Conservation (phyloP, 176 grass and related monocot species). For the Luzula sylvatica region DNA sequence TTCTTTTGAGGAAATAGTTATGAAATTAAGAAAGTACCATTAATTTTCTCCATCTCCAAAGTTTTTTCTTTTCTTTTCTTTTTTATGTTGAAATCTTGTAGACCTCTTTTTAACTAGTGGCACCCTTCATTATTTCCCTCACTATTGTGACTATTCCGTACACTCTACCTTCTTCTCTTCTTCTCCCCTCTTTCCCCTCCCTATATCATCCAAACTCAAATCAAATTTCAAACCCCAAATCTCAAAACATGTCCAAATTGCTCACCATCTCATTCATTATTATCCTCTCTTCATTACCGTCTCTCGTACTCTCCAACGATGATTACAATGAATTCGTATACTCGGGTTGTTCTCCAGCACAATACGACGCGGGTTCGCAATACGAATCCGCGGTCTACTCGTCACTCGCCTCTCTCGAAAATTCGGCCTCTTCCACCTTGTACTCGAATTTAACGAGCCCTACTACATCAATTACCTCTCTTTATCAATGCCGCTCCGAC, state of each 20-base stretch:
- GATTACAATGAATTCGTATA: slow-evolving; percentile 78
- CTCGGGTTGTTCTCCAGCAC: slow-evolving; percentile 63
- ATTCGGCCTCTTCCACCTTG: slow-evolving; percentile 26
- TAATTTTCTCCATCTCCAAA: no score
- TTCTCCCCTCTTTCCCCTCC: no score
- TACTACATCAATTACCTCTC: slow-evolving; percentile 11
- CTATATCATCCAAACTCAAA: no score
- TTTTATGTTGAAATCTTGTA: neutral
- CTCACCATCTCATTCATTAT: neutral
- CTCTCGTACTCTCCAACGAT: slow-evolving; percentile 12
- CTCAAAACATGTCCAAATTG: slow-evolving; percentile 25
- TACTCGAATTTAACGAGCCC: slow-evolving; percentile 50
- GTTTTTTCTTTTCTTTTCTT: neutral
- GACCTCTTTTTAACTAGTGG: slow-evolving; percentile 13
- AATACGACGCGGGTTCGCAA: slow-evolving; percentile 40
- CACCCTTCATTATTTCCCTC: slow-evolving; percentile 6
- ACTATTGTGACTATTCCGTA: slow-evolving; percentile 10
- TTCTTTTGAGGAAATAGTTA: no score
- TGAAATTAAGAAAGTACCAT: no score
- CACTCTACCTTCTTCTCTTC: neutral
- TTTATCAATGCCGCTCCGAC: slow-evolving; percentile 90
- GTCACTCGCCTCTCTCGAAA: slow-evolving; percentile 38
- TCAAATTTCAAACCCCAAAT: neutral
- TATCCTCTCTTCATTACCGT: neutral
- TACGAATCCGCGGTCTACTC: slow-evolving; percentile 47